Percentiles rank a stretch among this genome's conserved stretches.
Evolutionary conservation across 1,284 basidiomycete species (phyloP).

Genomic region (Moesziomyces sp.): DNA sequence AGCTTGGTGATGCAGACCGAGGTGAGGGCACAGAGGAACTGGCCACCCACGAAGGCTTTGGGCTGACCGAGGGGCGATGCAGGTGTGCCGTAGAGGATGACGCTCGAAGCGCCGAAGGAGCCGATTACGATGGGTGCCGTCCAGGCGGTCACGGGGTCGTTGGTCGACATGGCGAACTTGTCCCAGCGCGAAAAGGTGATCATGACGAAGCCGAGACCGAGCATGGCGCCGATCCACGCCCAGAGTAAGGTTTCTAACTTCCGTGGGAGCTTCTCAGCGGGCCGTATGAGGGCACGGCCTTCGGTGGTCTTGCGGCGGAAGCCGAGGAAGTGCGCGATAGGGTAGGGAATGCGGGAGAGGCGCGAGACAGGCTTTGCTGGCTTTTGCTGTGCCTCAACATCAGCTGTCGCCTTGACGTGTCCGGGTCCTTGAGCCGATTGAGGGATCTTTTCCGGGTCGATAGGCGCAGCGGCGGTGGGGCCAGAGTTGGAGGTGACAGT

Average conservation of each 20-base stretch:
- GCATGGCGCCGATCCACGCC: slow-evolving; percentile 49
- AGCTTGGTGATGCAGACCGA: slow-evolving; percentile 50
- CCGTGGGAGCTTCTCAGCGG: slow-evolving; percentile 37
- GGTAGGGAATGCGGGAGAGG: slow-evolving; percentile 45
- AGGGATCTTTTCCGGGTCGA: neutral
- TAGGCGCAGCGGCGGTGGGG: slow-evolving; percentile 4
- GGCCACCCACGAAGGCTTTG: slow-evolving; percentile 42
- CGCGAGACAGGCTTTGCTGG: slow-evolving; percentile 23
- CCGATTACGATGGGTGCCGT: slow-evolving; percentile 51
- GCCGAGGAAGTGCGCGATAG: slow-evolving; percentile 46
- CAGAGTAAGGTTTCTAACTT: slow-evolving; percentile 49
- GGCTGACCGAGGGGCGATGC: slow-evolving; percentile 51
- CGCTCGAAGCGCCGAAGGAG: slow-evolving; percentile 52
- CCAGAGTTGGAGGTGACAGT: slow-evolving; percentile 11
- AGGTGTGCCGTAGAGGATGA: slow-evolving; percentile 54
- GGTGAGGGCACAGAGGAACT: slow-evolving; percentile 45
- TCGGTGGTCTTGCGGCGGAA: slow-evolving; percentile 29
- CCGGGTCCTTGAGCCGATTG: neutral
- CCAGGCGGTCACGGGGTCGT: slow-evolving; percentile 42
- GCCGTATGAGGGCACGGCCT: slow-evolving; percentile 29
- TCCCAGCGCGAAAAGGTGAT: slow-evolving; percentile 48
- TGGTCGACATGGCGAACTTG: slow-evolving; percentile 38
- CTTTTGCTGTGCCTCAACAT: slow-evolving; percentile 33
- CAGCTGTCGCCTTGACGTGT: slow-evolving; percentile 8
- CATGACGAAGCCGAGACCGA: slow-evolving; percentile 47